These are phyloP conservation scores for Spathaspora gorwiae DNA, from an alignment of 805 yeast species.

Conservation along the genomic window DNA sequence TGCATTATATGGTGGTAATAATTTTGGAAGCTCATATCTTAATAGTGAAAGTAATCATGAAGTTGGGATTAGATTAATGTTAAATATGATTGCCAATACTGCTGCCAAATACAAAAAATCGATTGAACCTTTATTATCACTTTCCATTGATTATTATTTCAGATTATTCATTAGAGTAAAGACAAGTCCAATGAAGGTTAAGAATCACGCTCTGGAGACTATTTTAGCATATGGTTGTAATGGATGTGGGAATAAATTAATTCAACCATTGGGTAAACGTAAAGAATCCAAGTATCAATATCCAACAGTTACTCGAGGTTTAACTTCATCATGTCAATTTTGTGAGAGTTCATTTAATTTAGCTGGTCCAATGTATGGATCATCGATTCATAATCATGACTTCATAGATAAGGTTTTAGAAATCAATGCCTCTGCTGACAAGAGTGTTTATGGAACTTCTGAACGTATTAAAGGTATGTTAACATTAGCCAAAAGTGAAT, in stretches of 20 bases:
- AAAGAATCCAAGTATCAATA: constrained; percentile 53
- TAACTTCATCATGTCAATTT: constrained; percentile 59
- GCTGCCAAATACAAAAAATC: constrained; percentile 88
- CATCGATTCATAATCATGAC: constrained; percentile 62
- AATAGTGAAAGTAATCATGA: constrained; percentile 81
- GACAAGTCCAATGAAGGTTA: constrained; percentile 77
- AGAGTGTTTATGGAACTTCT: constrained; percentile 65
- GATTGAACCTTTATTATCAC: constrained; percentile 79
- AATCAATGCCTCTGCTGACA: constrained; percentile 47
- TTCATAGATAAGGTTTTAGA: constrained; percentile 63
- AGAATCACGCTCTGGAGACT: constrained; percentile 69
- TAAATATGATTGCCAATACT: constrained; percentile 67
- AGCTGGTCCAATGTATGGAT: constrained; percentile 95
- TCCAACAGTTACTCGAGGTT: constrained; percentile 44
- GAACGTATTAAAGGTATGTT: constrained; percentile 91
- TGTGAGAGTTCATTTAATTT: constrained; percentile 71
- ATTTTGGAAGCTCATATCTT: constrained; percentile 54
- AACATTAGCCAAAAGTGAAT: constrained; percentile 72
- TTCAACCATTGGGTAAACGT: constrained; percentile 70
- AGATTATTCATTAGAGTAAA: constrained; percentile 77
- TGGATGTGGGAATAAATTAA: constrained; percentile 73
- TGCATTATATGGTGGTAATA: constrained; percentile 90
- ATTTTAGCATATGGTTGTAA: constrained; percentile 79
- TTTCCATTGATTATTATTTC: constrained; percentile 90
- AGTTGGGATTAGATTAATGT: constrained; percentile 81